Conservation (phyloP, 2,329 filamentous ascomycete genomes). For the Alternaria tenuissima region DNA sequence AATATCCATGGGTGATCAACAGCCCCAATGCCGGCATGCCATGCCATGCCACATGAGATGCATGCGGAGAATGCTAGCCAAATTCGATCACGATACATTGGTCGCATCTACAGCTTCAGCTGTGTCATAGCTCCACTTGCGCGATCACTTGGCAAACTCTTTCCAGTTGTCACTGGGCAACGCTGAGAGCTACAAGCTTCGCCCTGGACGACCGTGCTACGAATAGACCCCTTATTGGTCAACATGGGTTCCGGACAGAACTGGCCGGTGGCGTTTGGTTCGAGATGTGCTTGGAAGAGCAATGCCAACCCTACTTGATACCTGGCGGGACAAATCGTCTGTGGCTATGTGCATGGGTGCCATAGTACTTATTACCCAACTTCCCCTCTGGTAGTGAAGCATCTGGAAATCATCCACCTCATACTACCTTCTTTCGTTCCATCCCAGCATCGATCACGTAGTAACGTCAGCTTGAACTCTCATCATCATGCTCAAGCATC, state of each 20-base stretch:
- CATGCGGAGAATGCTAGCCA: constrained; percentile 23
- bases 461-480: constrained; percentile 1
- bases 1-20: constrained; percentile 1
- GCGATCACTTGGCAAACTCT: constrained; percentile 27
- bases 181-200: constrained; percentile 21
- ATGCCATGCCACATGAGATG: constrained; percentile 13
- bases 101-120: constrained; percentile 20
- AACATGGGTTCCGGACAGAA: constrained; percentile 13
- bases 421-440: neutral
- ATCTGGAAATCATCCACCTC: constrained; percentile 4
- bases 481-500: constrained; percentile 51
- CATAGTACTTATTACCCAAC: constrained; percentile 29
- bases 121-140: constrained; percentile 31
- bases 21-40: constrained; percentile 24
- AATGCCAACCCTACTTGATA: constrained; percentile 16
- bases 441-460: constrained; percentile 1
- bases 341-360: constrained; percentile 10
- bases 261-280: constrained; percentile 16
- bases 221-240: constrained; percentile 24
- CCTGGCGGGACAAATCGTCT: constrained; percentile 2
- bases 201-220: constrained; percentile 24
- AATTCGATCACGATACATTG: constrained; percentile 23
- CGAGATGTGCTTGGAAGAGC: constrained; percentile 20
- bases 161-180: constrained; percentile 27
- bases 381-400: constrained; percentile 18